phyloP scores from a whole-genome alignment of 1,139 yeast species.

The Geotrichum europaeum region DNA sequence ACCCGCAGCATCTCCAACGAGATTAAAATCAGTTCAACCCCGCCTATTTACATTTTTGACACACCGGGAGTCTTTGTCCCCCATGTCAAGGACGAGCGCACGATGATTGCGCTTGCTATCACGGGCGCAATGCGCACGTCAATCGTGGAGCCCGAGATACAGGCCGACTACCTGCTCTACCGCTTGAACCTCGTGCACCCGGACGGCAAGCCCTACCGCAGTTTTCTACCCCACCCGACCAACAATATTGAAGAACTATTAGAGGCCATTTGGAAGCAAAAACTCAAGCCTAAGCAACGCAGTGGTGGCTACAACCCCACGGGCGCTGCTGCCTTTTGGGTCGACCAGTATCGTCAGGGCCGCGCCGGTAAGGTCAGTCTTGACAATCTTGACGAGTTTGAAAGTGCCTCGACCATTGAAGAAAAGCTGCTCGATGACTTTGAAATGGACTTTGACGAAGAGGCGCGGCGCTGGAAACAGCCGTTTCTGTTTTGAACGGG shows the following conservation, averaged over 20 bases:
- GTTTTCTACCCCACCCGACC: conserved; percentile 58
- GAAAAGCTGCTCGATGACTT: conserved; percentile 23
- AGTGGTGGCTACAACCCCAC: conserved; percentile 44
- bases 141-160: conserved; percentile 73
- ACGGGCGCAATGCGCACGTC: conserved; percentile 72
- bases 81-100: conserved; percentile 54
- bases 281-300: conserved; percentile 30
- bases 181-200: conserved; percentile 49
- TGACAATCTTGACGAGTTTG: conserved; percentile 32
- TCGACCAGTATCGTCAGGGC: conserved; percentile 63
- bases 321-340: conserved; percentile 65
- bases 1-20: conserved; percentile 76
- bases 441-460: conserved; percentile 25
- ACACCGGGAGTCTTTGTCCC: conserved; percentile 94
- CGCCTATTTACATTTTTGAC: conserved; percentile 71
- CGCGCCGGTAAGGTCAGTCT: conserved; percentile 36
- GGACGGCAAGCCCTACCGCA: conserved; percentile 30
- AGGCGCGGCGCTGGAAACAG: conserved; percentile 20
- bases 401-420: conserved; percentile 22
- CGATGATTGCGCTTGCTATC: conserved; percentile 70
- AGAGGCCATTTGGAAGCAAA: conserved; percentile 38
- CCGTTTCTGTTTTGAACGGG: conserved; percentile 9
- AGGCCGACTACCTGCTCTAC: conserved; percentile 79
- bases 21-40: conserved; percentile 55
- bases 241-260: conserved; percentile 64